These are phyloP conservation scores for Rugonectria rugulosa DNA, from an alignment of 2,329 filamentous ascomycete species.

Conservation along the genomic window DNA sequence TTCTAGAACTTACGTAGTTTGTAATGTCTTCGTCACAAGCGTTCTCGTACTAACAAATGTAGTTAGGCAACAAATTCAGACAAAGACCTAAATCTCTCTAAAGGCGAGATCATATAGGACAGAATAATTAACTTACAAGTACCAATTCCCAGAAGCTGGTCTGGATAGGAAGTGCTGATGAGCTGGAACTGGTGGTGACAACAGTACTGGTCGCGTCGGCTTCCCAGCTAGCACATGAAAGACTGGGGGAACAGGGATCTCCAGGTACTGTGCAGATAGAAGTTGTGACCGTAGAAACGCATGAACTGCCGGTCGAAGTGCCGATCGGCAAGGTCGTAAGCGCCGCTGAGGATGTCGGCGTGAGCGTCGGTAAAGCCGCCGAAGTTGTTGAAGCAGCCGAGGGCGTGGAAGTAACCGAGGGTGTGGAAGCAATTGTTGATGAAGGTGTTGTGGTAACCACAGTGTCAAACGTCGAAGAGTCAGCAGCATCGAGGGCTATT, in stretches of 20 bases:
- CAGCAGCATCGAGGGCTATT: constrained; percentile 11
- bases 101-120: not conserved
- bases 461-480: constrained; percentile 12
- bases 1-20: constrained; percentile 13
- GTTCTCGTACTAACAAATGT: not conserved
- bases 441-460: not conserved
- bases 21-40: not conserved
- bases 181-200: not conserved
- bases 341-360: not conserved
- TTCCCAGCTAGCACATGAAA: constrained; percentile 17
- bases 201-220: not conserved
- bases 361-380: constrained; percentile 3
- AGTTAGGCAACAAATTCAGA: not conserved
- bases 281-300: constrained; percentile 1
- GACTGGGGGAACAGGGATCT: not conserved
- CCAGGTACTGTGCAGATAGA: constrained; percentile 7
- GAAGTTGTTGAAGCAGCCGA: not conserved
- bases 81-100: not conserved
- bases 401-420: too few relatives aligned
- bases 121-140: not conserved
- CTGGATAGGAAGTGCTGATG: not conserved
- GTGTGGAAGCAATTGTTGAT: too few relatives aligned
- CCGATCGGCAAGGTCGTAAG: constrained; percentile 2
- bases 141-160: not conserved
- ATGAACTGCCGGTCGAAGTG: constrained; percentile 10